Evolutionary conservation across 768 basidiomycete genomes (phyloP).

Genomic region (Macrolepiota fuliginosa): DNA sequence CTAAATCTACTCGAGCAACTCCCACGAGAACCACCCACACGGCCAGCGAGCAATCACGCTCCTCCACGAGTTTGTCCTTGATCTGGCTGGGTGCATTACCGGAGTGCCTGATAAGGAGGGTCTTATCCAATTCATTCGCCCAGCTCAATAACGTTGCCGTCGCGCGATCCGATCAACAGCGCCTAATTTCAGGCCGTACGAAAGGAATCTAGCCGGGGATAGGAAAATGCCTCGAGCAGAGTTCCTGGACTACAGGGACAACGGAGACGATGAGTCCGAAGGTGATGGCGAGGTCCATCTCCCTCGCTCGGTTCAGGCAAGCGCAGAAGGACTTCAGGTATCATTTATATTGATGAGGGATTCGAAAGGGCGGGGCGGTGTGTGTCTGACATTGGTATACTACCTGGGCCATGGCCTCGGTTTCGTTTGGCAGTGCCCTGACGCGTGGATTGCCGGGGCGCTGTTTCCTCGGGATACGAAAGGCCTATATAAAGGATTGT

Average conservation of each 20-base stretch:
- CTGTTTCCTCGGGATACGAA: constrained; percentile 62
- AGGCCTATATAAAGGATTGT: constrained; percentile 43
- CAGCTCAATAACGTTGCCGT: constrained; percentile 47
- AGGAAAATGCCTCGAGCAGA: not conserved
- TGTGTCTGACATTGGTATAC: no score
- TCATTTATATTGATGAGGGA: constrained; percentile 26
- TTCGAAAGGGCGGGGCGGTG: constrained; percentile 17
- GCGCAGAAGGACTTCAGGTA: not conserved
- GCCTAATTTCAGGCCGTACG: constrained; percentile 11
- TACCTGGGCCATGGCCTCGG: no score
- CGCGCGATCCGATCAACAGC: constrained; percentile 34
- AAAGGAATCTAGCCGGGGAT: constrained; percentile 1
- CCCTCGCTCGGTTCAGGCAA: not conserved
- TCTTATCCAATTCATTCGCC: constrained; percentile 54
- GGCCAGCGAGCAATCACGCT: constrained; percentile 55
- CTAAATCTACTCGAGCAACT: constrained; percentile 27
- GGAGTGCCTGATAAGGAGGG: constrained; percentile 55
- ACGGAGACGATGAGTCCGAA: constrained; percentile 16
- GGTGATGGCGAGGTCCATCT: not conserved
- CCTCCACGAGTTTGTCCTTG: constrained; percentile 44
- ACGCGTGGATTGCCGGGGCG: constrained; percentile 70
- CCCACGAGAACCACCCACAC: constrained; percentile 51
- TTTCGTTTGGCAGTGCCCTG: constrained; percentile 30
- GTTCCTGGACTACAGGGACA: constrained; percentile 18
- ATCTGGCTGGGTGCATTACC: constrained; percentile 44